These are phyloP conservation scores for Simplicillium aogashimaense DNA, from an alignment of 2,329 filamentous ascomycete species.

Conservation along the genomic window DNA sequence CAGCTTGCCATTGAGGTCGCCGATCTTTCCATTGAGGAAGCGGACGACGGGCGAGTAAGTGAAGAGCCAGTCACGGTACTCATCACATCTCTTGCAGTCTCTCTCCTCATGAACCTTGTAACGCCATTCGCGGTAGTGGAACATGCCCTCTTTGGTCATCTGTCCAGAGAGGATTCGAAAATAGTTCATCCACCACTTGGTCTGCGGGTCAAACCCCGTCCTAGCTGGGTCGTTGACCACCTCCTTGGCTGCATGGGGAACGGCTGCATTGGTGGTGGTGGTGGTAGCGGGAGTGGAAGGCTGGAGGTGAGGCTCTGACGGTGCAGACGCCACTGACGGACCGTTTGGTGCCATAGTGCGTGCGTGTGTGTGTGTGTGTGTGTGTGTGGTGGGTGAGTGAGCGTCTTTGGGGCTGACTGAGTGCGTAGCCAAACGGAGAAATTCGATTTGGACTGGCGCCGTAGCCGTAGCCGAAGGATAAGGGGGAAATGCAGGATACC, in stretches of 20 bases:
- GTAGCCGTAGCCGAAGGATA: too few relatives aligned
- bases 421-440: too few relatives aligned
- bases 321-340: not conserved
- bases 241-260: conserved; percentile 15
- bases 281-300: not conserved
- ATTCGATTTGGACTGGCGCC: too few relatives aligned
- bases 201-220: conserved; percentile 53
- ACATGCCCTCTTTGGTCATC: conserved; percentile 57
- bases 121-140: conserved; percentile 68
- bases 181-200: conserved; percentile 68
- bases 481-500: too few relatives aligned
- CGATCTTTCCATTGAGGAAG: conserved; percentile 77
- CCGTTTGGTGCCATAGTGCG: not conserved
- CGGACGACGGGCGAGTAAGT: conserved; percentile 76
- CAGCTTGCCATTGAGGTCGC: conserved; percentile 66
- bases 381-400: too few relatives aligned
- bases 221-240: conserved; percentile 48
- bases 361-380: too few relatives aligned
- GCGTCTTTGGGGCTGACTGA: too few relatives aligned
- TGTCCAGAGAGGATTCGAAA: conserved; percentile 71
- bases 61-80: conserved; percentile 75
- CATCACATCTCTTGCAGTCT: conserved; percentile 75
- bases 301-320: not conserved
- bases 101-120: conserved; percentile 65
- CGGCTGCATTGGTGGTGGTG: conserved; percentile 4